Base-by-base conservation (phyloP, 306 rosid species). In the Adenanthera pavonina region DNA sequence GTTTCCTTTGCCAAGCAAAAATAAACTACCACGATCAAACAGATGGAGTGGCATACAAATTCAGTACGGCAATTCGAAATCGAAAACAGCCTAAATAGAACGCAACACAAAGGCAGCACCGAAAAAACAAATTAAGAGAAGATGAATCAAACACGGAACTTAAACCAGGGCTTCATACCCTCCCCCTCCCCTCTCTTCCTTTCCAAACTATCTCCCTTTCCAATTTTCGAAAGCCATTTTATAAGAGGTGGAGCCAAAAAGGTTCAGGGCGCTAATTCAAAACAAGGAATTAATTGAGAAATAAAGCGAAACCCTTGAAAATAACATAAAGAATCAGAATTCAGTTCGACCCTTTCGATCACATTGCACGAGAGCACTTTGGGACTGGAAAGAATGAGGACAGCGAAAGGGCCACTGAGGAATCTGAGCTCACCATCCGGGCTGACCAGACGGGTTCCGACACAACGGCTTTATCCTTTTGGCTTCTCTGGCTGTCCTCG, bases 31-130 rank as follows among this genome's bases (percentile, higher is more conserved):
- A 66, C 4, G 49, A 9, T 62, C 16, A 67, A 20, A 51, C 68
- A 85, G 6, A 46, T 72, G 81, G 8, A 56, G 40, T 41, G 72
- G 64, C 38, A 78, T 19, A 46, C 7, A 8, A 36, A 59, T 59
- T 72, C 38, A 71, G 72, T 38, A 48, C 10, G 43, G 73, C 5
- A 59, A 59, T 74, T 76, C 43, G 19, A 78, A 83, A 83, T 73
- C 83, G 72, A 82, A 59, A 78, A 12, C 46, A 25, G 40, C 59
- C 76, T 25, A 75, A 66, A 70, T 53, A 52, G 76, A 64, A 77
- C 52, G 2, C 8, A 74, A 35, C 7, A 41, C 12, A 33, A 75
- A 47, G 30, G 33, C 12, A 34, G 34, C 49, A 57, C 44, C 76
- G 41, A 71, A 2, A 61, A 68, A 40, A 17, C 54, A 36, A 74